phyloP scores from a whole-genome alignment of 2,329 filamentous ascomycete genomes.

The Fusarium robinianum region DNA sequence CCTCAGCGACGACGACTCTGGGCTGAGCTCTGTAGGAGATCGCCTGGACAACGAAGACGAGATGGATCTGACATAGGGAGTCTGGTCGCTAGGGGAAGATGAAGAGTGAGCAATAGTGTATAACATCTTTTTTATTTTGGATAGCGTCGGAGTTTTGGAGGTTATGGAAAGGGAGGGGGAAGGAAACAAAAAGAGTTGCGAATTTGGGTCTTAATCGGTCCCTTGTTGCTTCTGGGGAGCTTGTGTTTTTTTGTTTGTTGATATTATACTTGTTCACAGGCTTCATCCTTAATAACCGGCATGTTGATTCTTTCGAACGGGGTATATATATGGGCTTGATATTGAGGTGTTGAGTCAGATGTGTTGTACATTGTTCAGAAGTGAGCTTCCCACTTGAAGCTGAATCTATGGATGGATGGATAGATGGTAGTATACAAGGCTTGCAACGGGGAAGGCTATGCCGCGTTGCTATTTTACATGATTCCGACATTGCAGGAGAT shows the following conservation, averaged over 20 bases:
- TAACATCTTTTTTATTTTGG: constrained; percentile 27
- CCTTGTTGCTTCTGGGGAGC: no score
- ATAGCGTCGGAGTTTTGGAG: constrained; percentile 39
- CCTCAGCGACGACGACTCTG: constrained; percentile 51
- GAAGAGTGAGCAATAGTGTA: not conserved
- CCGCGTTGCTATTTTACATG: constrained; percentile 14
- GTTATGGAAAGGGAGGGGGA: constrained; percentile 8
- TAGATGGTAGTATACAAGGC: constrained; percentile 18
- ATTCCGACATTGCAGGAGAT: not conserved
- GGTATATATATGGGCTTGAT: no score
- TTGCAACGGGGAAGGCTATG: not conserved
- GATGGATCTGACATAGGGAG: constrained; percentile 51
- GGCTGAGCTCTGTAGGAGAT: constrained; percentile 61
- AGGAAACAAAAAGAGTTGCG: constrained; percentile 13
- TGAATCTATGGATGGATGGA: no score
- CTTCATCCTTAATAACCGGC: no score
- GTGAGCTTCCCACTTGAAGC: no score
- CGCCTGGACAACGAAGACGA: constrained; percentile 48
- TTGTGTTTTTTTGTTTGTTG: no score
- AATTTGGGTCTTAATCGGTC: no score
- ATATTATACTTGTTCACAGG: no score
- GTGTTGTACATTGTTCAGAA: no score
- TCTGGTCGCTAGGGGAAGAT: not conserved
- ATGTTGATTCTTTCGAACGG: no score
- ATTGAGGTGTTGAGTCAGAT: no score